A percentile compares a stretch with the other conserved stretches of the same genome.
These are phyloP conservation scores for Histomonas meleagridis DNA, from an alignment of 208 protist genomes.

Conservation along the genomic window DNA sequence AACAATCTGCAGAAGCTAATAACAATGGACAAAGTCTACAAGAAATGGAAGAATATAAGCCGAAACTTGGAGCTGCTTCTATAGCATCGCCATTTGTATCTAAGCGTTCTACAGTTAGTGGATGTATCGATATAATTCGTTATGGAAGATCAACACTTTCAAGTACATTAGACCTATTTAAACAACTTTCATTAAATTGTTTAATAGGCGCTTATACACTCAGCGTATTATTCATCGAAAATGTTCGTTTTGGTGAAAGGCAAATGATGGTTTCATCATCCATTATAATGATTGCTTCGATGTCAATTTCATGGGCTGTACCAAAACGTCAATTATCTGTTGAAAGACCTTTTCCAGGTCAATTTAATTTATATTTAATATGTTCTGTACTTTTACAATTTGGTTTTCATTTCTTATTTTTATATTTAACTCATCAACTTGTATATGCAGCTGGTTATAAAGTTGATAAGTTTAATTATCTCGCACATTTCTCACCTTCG, in stretches of 20 bases:
- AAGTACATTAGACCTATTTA: not conserved
- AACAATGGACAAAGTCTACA: not conserved
- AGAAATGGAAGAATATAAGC: slow-evolving; percentile 68
- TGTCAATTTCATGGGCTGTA: not conserved
- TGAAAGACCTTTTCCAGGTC: not conserved
- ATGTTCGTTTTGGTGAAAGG: not conserved
- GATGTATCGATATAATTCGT: not conserved
- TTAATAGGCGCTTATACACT: not conserved
- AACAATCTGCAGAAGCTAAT: not conserved
- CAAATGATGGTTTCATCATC: not conserved
- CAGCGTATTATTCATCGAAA: not conserved
- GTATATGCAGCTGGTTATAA: not conserved
- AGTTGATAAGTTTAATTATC: not conserved
- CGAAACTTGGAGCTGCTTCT: slow-evolving; percentile 39
- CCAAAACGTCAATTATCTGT: not conserved
- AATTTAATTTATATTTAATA: not conserved
- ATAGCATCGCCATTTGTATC: slow-evolving; percentile 29
- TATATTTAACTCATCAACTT: not conserved
- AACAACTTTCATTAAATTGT: not conserved
- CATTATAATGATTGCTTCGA: not conserved
- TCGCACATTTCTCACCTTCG: not conserved
- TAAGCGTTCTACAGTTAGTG: not conserved
- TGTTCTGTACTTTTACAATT: not conserved
- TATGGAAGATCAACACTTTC: not conserved
- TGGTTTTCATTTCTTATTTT: not conserved